A percentile compares a stretch with the other conserved stretches of the same genome.
These are phyloP conservation scores for Arachnomyces sp. DNA, from an alignment of 2,329 filamentous ascomycete species.

Conservation along the genomic window DNA sequence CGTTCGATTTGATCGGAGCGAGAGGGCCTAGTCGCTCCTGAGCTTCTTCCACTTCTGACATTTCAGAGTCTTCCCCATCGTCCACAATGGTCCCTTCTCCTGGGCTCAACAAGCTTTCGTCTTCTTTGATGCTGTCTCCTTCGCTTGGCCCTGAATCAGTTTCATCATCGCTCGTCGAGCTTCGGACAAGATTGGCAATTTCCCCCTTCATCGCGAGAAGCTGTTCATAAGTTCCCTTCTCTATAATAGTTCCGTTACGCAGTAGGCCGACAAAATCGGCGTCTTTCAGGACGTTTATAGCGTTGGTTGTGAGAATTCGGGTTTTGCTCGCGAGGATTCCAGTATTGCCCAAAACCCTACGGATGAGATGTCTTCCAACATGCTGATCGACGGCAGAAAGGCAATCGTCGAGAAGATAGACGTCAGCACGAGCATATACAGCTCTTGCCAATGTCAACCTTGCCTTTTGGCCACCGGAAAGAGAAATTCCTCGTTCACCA, in stretches of 20 bases:
- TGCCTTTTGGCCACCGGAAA: conserved; percentile 94
- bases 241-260: conserved; percentile 72
- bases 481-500: conserved; percentile 89
- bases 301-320: conserved; percentile 87
- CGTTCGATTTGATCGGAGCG: conserved; percentile 61
- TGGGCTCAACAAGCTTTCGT: conserved; percentile 63
- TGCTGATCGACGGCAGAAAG: conserved; percentile 97
- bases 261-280: conserved; percentile 83
- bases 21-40: conserved; percentile 71
- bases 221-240: conserved; percentile 84
- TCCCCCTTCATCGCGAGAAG: conserved; percentile 90
- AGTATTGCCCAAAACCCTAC: conserved; percentile 80
- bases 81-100: conserved; percentile 47
- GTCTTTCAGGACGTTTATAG: conserved; percentile 82
- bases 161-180: conserved; percentile 50
- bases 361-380: conserved; percentile 88
- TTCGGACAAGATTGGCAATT: conserved; percentile 74
- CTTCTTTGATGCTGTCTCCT: conserved; percentile 44
- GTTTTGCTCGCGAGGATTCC: conserved; percentile 82
- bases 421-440: conserved; percentile 92
- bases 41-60: conserved; percentile 49
- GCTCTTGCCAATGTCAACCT: conserved; percentile 85
- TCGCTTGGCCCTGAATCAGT: conserved; percentile 44
- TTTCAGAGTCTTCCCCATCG: conserved; percentile 43
- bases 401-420: conserved; percentile 90